Evolutionary conservation across 805 yeast genomes (phyloP).

Genomic region (Hanseniaspora lindneri): DNA sequence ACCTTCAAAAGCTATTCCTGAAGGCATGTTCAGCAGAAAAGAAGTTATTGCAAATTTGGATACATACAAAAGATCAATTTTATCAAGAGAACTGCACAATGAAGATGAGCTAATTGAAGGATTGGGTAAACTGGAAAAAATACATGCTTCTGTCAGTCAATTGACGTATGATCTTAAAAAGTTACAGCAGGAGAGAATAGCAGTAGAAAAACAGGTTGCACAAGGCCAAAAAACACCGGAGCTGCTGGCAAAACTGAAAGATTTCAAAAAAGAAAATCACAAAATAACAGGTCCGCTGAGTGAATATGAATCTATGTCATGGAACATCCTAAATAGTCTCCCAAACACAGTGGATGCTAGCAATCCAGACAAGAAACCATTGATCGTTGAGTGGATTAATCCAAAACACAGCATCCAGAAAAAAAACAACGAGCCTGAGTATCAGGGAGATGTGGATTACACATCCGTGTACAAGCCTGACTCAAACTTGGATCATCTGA

Average conservation of each 20-base stretch:
- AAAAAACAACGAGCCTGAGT: neutral
- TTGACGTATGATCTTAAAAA: constrained; percentile 22
- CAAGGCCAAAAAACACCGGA: constrained; percentile 19
- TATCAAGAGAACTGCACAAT: constrained; percentile 23
- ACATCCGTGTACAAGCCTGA: constrained; percentile 22
- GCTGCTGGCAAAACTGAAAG: constrained; percentile 19
- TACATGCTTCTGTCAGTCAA: constrained; percentile 22
- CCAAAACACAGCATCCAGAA: constrained; percentile 21
- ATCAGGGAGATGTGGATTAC: constrained; percentile 12
- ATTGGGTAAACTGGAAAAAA: constrained; percentile 25
- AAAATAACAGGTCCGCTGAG: constrained; percentile 18
- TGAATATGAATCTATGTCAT: constrained; percentile 31
- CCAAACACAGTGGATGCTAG: constrained; percentile 50
- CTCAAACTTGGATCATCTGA: constrained; percentile 45
- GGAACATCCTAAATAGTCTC: constrained; percentile 36
- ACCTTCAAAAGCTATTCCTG: constrained; percentile 11
- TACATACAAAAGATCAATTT: constrained; percentile 22
- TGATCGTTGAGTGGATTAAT: constrained; percentile 44
- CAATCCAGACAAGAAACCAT: constrained; percentile 35
- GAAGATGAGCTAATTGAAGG: constrained; percentile 21
- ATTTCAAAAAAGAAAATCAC: constrained; percentile 25
- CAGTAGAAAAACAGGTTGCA: constrained; percentile 24
- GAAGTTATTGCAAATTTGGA: constrained; percentile 19
- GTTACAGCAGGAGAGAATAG: constrained; percentile 26
- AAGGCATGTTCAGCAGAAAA: constrained; percentile 26